A percentile compares a stretch with the other conserved stretches of the same genome.
phyloP scores from a whole-genome alignment of 2,329 filamentous ascomycete genomes.

The Sclerotinia nivalis region DNA sequence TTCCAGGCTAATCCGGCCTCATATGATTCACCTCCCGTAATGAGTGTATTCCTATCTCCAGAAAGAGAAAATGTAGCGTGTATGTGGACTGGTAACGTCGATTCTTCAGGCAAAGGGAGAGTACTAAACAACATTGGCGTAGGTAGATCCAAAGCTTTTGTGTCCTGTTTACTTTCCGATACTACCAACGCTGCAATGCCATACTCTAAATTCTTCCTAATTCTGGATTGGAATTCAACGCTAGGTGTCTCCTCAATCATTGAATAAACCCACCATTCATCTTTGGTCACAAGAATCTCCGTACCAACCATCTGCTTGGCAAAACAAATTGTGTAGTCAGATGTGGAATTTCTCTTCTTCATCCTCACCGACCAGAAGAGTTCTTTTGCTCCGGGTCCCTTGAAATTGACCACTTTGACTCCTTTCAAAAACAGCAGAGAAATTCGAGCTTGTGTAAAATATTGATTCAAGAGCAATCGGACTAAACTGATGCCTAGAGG shows the following conservation, averaged over 20 bases:
- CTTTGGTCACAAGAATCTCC: constrained; percentile 21
- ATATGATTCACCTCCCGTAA: constrained; percentile 28
- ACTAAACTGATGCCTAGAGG: constrained; percentile 8
- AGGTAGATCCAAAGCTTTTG: not conserved
- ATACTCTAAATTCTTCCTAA: constrained; percentile 33
- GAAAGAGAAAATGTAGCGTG: constrained; percentile 40
- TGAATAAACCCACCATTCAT: constrained; percentile 32
- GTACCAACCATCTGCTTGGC: constrained; percentile 18
- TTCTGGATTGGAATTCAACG: constrained; percentile 26
- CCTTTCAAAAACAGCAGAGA: constrained; percentile 35
- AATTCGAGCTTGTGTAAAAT: constrained; percentile 35
- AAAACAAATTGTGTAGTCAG: constrained; percentile 22
- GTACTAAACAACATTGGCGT: constrained; percentile 30
- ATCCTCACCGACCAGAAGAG: constrained; percentile 31
- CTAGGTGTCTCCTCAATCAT: constrained; percentile 26
- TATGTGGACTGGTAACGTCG: constrained; percentile 37
- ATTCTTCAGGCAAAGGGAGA: constrained; percentile 32
- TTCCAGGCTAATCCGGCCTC: constrained; percentile 35
- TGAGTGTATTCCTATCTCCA: constrained; percentile 37
- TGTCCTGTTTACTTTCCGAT: not conserved
- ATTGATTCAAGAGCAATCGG: constrained; percentile 26
- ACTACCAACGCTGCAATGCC: constrained; percentile 32
- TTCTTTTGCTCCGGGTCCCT: constrained; percentile 23
- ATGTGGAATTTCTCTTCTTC: constrained; percentile 6
- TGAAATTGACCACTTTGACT: constrained; percentile 32